Percentiles rank a stretch among this genome's conserved stretches.
These are phyloP conservation scores for Mortierella sp. DNA, from an alignment of 371 early-diverging fungal genomes.

Conservation along the genomic window DNA sequence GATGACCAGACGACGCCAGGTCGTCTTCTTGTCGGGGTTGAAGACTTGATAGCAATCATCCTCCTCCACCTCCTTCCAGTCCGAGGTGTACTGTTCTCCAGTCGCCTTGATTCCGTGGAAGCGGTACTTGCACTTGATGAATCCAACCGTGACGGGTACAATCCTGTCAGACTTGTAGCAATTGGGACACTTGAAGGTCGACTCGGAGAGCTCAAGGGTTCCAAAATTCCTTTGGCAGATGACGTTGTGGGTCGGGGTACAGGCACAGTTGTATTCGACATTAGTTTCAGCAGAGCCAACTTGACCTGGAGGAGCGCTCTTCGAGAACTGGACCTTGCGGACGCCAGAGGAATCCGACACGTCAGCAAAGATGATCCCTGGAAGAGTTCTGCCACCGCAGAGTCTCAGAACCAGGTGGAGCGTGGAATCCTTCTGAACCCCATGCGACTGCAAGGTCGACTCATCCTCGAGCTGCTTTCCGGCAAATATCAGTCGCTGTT, in stretches of 20 bases:
- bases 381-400: neutral
- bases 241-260: slow-evolving; percentile 10
- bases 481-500: neutral
- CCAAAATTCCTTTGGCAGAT: slow-evolving; percentile 14
- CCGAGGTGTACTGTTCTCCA: slow-evolving; percentile 26
- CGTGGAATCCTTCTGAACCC: slow-evolving; percentile 84
- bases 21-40: neutral
- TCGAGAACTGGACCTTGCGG: neutral
- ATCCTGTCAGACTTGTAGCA: neutral
- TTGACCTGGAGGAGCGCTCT: slow-evolving; percentile 4
- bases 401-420: neutral
- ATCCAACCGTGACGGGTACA: slow-evolving; percentile 21
- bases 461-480: neutral
- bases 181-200: slow-evolving; percentile 8
- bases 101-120: slow-evolving; percentile 26
- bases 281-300: neutral
- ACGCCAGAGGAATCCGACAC: neutral
- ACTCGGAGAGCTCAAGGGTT: neutral
- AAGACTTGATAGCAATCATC: slow-evolving; percentile 25
- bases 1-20: slow-evolving; percentile 28
- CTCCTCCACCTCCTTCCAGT: slow-evolving; percentile 14
- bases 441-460: slow-evolving; percentile 60
- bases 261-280: slow-evolving; percentile 17
- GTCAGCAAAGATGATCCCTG: neutral
- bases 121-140: slow-evolving; percentile 24